phyloP scores from a whole-genome alignment of 139 green algal genomes.

The Eudorina sp. region DNA sequence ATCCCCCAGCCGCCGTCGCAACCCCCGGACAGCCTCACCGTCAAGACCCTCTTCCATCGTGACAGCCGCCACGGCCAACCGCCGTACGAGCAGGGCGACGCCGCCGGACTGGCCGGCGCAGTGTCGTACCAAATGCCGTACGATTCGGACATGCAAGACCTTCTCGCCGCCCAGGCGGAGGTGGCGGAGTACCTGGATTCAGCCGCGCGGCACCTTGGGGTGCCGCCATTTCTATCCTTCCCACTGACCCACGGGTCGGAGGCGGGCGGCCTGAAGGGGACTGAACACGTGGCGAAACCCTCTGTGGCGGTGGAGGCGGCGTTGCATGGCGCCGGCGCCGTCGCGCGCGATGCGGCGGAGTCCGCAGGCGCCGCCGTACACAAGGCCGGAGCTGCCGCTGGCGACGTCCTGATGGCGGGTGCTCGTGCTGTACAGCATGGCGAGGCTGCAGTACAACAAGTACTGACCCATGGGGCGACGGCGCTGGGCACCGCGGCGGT shows the following conservation, averaged over 20 bases:
- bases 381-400: neutral
- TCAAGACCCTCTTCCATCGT: neutral
- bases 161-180: neutral
- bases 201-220: neutral
- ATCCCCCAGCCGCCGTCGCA: neutral
- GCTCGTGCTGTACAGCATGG: neutral
- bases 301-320: neutral
- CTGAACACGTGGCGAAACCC: too few relatives aligned
- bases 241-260: too few relatives aligned
- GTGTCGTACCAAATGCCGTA: too few relatives aligned
- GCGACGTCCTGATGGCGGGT: neutral
- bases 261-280: too few relatives aligned
- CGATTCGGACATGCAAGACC: neutral
- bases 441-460: neutral
- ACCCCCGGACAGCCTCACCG: neutral
- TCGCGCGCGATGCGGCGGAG: neutral
- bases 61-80: too few relatives aligned
- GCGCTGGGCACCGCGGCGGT: conserved; percentile 21
- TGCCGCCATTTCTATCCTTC: neutral
- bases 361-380: neutral
- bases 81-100: neutral
- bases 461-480: neutral
- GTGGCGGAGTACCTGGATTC: conserved; percentile 1
- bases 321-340: neutral
- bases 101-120: too few relatives aligned